Evolutionary conservation across 2,329 filamentous ascomycete genomes (phyloP), one percentile per base, ranked within the genome.

Genomic region (Epichloe sibirici): DNA sequence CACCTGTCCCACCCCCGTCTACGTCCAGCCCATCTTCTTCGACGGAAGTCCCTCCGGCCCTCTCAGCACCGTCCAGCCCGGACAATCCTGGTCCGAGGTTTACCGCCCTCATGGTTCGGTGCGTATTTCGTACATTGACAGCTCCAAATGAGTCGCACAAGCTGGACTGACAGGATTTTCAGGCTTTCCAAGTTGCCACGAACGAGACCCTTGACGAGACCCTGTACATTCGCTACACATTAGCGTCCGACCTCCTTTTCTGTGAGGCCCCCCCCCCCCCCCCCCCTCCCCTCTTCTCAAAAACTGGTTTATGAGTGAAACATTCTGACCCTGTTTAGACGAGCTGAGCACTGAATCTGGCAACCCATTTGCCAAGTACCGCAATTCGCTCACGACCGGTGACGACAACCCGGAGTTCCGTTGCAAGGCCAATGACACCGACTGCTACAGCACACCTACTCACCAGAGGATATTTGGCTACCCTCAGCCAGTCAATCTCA

Each of bases 171-270:
- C 6, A 28, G 13, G 13, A 12, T 17, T 15, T 8, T 51, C 34
- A 71, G 69, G 72, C 70, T 48, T 58, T 73, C 45, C 73, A 73
- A 63, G 62, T 73, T 51, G 68, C 66, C 37, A 70, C 58, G 40
- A 66, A 61, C 56, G 68, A 62, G 61, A 66, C 64, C 23, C 64
- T 73, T 6, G 56, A 55, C 48, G 57, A 47, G 25, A 69, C 69
- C 1, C 65, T 73, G 5, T 71, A 71, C 63, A 67, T 72, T 54
- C 70, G 70, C 46, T 72, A 72, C 59, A 71, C 69, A 0, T 71
- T 69, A 55, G 58, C 58, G 47, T 49, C 53, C 2, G 64, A 63
- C 57, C 2, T 2, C 17, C 17, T 21, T 21, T 21, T 21, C 17
- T 21, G 17, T 21, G 17, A 21, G 17, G 17, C 17, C 17, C 17